Base-by-base conservation (phyloP, 2,329 filamentous ascomycete species). In the Sarocladium strictum region DNA sequence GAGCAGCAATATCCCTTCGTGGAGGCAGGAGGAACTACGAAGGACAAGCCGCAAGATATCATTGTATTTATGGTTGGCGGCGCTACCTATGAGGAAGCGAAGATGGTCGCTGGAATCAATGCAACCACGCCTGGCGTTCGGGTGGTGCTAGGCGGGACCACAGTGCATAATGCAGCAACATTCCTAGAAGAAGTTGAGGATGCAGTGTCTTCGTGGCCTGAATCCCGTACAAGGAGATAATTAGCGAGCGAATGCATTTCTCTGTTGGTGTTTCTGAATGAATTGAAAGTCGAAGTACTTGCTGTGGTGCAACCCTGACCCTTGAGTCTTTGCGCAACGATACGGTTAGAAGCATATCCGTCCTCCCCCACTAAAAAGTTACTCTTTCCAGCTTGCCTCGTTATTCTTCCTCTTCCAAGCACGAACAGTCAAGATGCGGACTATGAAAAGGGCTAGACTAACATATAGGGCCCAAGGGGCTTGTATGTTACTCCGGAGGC, bases 1-100 rank as follows among this genome's bases (percentile, higher is more conserved):
- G 90, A 96, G 64, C 83, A 91, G 60, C 84, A 94, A 58, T 97
- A 96, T 65, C 95, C 94, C 0, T 99, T 97, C 65, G 82, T 97
- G 4, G 94, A 97, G 62, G 90, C 90, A 6, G 87, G 88, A 15
- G 88, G 89, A 2, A 84, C 89, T 12, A 97, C 91, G 11, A 83
- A 87, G 58, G 95, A 99, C 65, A 97, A 97, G 68, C 94, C 94
- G 3, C 94, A 99, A 68, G 95, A 99, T 67, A 88, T 99, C 38
- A 83, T 99, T 41, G 83, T 99, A 7, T 99, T 99, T 66, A 92
- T 99, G 65, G 79, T 97, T 23, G 94, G 94, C 5, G 94, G 94
- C 2, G 85, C 87, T 17, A 99, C 94, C 0, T 99, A 97, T 65
- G 94, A 99, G 69, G 94, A 99, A 70, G 92, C 94, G 5, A 97